Percentiles rank a stretch among this genome's conserved stretches.
phyloP scores from a whole-genome alignment of 345 rosid genomes.

The Pugionium cornutum region DNA sequence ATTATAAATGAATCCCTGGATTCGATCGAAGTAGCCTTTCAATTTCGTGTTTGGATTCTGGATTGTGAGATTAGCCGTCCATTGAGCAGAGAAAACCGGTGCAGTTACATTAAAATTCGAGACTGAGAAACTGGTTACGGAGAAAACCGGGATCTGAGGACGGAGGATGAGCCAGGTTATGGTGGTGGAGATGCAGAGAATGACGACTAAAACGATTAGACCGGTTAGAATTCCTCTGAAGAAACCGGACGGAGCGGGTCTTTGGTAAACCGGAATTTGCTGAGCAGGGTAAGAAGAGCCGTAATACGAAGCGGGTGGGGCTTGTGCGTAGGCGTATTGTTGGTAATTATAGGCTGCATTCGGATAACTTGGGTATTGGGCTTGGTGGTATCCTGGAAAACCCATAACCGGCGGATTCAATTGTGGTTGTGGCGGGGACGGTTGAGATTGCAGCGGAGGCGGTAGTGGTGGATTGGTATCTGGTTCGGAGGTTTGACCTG shows the following conservation, averaged over 20 bases:
- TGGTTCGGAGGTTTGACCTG: slow-evolving; percentile 37
- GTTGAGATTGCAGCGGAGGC: slow-evolving; percentile 16
- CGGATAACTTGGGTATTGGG: slow-evolving; percentile 36
- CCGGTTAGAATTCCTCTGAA: slow-evolving; percentile 45
- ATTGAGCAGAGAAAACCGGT: slow-evolving; percentile 45
- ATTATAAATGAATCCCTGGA: slow-evolving; percentile 34
- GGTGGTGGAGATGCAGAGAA: slow-evolving; percentile 40
- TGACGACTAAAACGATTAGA: slow-evolving; percentile 41
- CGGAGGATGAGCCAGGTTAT: slow-evolving; percentile 40
- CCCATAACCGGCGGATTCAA: slow-evolving; percentile 38
- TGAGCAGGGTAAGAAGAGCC: slow-evolving; percentile 30
- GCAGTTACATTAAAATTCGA: slow-evolving; percentile 38
- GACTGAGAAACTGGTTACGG: slow-evolving; percentile 36
- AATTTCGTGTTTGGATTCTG: slow-evolving; percentile 46
- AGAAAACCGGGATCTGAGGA: slow-evolving; percentile 43
- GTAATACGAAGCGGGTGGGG: slow-evolving; percentile 53
- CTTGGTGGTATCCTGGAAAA: slow-evolving; percentile 34
- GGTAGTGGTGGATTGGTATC: slow-evolving; percentile 35
- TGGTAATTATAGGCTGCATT: slow-evolving; percentile 25
- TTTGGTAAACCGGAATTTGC: slow-evolving; percentile 23
- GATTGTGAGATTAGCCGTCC: slow-evolving; percentile 37
- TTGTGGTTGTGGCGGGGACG: slow-evolving; percentile 12
- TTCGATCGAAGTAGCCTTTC: slow-evolving; percentile 38
- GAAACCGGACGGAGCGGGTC: slow-evolving; percentile 37
- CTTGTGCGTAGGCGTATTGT: slow-evolving; percentile 37